Evolutionary conservation across 768 basidiomycete species (phyloP), one percentile per base, ranked within the genome.

Genomic region (Lactifluus subvellereus): DNA sequence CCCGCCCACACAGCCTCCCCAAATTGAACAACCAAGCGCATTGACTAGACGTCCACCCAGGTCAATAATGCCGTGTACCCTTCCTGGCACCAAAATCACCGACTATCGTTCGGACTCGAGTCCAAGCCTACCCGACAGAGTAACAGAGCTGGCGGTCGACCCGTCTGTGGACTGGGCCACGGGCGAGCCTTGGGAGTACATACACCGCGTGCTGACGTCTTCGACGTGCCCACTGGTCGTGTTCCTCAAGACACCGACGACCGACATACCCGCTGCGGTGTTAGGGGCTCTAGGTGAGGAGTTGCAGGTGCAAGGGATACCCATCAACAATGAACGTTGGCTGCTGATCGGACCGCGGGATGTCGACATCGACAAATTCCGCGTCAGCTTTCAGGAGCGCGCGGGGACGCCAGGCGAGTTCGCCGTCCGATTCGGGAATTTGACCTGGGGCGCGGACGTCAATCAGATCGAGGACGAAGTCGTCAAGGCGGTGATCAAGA

Each of bases 171-270:
- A 64, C 49, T 64, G 63, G 60, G 64, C 64, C n/a, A 22, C 64
- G 42, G 61, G 61, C 45, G 55, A 63, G 38, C 64, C 64, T 6
- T 65, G 64, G 64, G 56, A 57, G 45, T 65, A 65, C 56, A 16
- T 65, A 9, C 63, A 64, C 35, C 63, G 58, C 30, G 59, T 64
- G 11, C 54, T 64, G 58, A 64, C 63, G 13, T 43, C 58, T 11
- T 54, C 58, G 48, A 64, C 58, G 7, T 9, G 30, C 27, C 58
- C 38, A 2, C 59, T 64, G 13, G 63, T 64, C 53, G 45, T 60
- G 54, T 56, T 64, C 42, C 48, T 64, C 48, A 59, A 55, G 54
- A 54, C 42, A 11, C 59, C 59, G 22, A 64, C 58, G 22, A 33
- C 22, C 10, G 58, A 51, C 49, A 55, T 64, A 6, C 53, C 63